phyloP scores from a whole-genome alignment of 441 rosid genomes.

The Cnidoscolus chayamansa region DNA sequence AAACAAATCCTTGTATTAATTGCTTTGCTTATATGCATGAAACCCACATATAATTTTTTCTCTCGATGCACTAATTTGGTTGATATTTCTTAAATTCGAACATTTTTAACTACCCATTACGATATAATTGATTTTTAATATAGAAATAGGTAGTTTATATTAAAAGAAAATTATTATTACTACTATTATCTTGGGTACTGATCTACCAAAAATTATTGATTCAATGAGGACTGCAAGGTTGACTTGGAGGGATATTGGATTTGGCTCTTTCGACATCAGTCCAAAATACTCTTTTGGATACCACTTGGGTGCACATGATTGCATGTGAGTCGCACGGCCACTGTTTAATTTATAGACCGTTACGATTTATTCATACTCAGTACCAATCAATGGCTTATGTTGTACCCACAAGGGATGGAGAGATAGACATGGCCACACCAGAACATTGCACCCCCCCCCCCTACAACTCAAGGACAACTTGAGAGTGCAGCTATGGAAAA shows the following conservation, averaged over 20 bases:
- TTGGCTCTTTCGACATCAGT: slow-evolving; percentile 40
- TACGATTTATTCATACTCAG: slow-evolving; percentile 26
- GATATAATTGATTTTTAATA: too few species aligned
- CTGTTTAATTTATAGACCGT: neutral
- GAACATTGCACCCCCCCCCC: slow-evolving; percentile 8
- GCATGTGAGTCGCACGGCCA: slow-evolving; percentile 45
- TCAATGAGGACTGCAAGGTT: slow-evolving; percentile 37
- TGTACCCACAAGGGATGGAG: neutral
- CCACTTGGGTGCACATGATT: slow-evolving; percentile 51
- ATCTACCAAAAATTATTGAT: slow-evolving; percentile 17
- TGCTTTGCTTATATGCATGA: neutral
- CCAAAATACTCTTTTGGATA: slow-evolving; percentile 58
- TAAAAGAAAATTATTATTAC: too few species aligned
- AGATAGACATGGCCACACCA: too few species aligned
- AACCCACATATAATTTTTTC: neutral
- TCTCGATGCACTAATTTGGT: neutral
- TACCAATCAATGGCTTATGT: slow-evolving; percentile 20
- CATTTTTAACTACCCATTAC: too few species aligned
- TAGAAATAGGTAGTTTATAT: too few species aligned
- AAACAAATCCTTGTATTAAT: neutral
- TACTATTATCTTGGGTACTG: too few species aligned
- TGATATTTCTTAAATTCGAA: too few species aligned
- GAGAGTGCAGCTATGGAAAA: slow-evolving; percentile 2
- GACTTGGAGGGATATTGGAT: slow-evolving; percentile 36
- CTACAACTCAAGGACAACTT: slow-evolving; percentile 12